Percentiles rank a stretch among this genome's conserved stretches.
phyloP scores from a whole-genome alignment of 2,329 filamentous ascomycete species.

The Verruconis gallopava region DNA sequence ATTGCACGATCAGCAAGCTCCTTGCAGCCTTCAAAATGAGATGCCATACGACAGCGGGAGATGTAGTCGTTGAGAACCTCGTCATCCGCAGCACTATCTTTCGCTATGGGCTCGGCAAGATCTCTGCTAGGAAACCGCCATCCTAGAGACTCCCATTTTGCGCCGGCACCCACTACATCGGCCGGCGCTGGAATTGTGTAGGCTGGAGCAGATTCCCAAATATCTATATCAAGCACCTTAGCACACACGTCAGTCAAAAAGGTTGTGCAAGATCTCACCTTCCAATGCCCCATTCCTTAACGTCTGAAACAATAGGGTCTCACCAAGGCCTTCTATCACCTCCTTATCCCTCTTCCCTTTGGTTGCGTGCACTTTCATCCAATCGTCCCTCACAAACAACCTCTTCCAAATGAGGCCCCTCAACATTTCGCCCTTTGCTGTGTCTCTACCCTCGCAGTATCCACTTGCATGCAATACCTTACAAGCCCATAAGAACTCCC shows the following conservation, averaged over 20 bases:
- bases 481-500: conserved; percentile 66
- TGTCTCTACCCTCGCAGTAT: conserved; percentile 35
- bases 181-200: conserved; percentile 6
- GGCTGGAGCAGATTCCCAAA: conserved; percentile 7
- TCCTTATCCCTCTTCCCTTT: conserved; percentile 58
- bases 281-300: conserved; percentile 41
- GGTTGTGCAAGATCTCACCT: conserved; percentile 6
- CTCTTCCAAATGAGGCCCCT: conserved; percentile 73
- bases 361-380: conserved; percentile 67
- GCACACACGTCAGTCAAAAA: too few species aligned
- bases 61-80: conserved; percentile 50
- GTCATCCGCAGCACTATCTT: conserved; percentile 64
- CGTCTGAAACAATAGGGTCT: conserved; percentile 56
- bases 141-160: conserved; percentile 45
- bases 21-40: conserved; percentile 42
- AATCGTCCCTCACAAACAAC: conserved; percentile 72
- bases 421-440: conserved; percentile 31
- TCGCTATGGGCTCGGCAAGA: conserved; percentile 39
- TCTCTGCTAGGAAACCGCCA: conserved; percentile 39
- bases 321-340: conserved; percentile 44
- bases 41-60: conserved; percentile 53
- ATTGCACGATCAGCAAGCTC: conserved; percentile 1
- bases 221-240: too few species aligned
- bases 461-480: conserved; percentile 40
- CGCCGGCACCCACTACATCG: conserved; percentile 43